These are phyloP conservation scores for Nakazawaea ambrosiae DNA, from an alignment of 805 yeast species.

Conservation along the genomic window DNA sequence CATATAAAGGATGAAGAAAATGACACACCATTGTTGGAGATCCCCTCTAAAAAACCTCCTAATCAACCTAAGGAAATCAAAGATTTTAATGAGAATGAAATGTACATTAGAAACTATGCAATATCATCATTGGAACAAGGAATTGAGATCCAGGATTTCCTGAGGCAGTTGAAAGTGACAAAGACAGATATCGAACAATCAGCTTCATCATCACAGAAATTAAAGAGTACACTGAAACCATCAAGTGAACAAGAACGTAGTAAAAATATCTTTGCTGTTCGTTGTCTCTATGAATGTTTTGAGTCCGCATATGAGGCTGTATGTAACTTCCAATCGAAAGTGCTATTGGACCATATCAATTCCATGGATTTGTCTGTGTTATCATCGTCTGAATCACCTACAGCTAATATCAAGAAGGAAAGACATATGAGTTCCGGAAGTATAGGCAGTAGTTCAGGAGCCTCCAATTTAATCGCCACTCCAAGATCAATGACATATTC, in stretches of 20 bases:
- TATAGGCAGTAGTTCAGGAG: neutral
- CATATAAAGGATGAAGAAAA: constrained; percentile 8
- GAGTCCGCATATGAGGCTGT: constrained; percentile 6
- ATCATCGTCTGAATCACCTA: neutral
- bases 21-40: neutral
- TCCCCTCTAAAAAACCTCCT: neutral
- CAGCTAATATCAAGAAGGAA: too few species aligned
- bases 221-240: too few species aligned
- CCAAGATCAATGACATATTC: constrained; percentile 17
- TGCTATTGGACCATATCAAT: neutral
- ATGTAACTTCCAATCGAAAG: neutral
- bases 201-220: neutral
- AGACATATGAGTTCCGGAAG: too few species aligned
- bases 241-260: constrained; percentile 18
- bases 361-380: neutral
- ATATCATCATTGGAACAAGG: neutral
- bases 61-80: neutral
- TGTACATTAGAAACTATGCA: neutral
- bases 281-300: constrained; percentile 20
- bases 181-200: constrained; percentile 1
- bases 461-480: neutral
- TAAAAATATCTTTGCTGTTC: constrained; percentile 17
- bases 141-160: constrained; percentile 2
- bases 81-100: constrained; percentile 1
- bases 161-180: constrained; percentile 3